Base-by-base conservation (phyloP, 148 eudicot genomes). In the Euryodendron excelsum region DNA sequence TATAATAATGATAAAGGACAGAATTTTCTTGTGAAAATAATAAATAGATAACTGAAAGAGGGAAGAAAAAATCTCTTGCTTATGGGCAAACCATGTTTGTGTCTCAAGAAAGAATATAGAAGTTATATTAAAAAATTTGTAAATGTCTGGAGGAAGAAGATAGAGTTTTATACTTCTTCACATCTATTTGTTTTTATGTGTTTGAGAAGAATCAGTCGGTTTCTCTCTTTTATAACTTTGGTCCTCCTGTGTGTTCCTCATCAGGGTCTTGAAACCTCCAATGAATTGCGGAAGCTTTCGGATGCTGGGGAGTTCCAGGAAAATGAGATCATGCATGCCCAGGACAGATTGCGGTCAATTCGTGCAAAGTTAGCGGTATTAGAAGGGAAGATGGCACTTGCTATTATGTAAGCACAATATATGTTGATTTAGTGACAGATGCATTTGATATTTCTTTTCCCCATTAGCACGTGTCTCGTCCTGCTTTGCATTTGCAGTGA, bases 281-380 rank as follows among this genome's bases (percentile, higher is more conserved):
- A 77, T 73, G 92, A 93, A 14, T 75, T 89, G 78, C 79, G 80
- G 67, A 66, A 83, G 69, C 85, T 95, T 82, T 96, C 92, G 59
- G 99, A 93, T 84, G 86, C 89, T 77, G 88, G 85, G 83, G 98
- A 96, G 82, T 93, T 93, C 80, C 93, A 90, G 69, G 97, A 96
- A 84, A 96, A 78, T 83, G 99, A 96, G 76, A 59, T 96, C 82
- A 93, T 93, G 89, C 83, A 86, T 77, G 86, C 89, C 10, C 84
- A 87, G 78, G 86, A 85, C 81, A 90, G 85, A 48, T 79, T 93
- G 81, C 87, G 99, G 73, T 85, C 94, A 58, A 67, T 93, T 62
- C 94, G 93, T 80, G 97, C 98, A 30, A 89, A 92, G 85, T 79
- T 96, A 68, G 90, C 90, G 10, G 90, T 93, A 33, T 79, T 89